Percentiles rank a stretch among this genome's conserved stretches.
Evolutionary conservation across 208 protist genomes (phyloP).

Genomic region (Leishmania guyanensis): DNA sequence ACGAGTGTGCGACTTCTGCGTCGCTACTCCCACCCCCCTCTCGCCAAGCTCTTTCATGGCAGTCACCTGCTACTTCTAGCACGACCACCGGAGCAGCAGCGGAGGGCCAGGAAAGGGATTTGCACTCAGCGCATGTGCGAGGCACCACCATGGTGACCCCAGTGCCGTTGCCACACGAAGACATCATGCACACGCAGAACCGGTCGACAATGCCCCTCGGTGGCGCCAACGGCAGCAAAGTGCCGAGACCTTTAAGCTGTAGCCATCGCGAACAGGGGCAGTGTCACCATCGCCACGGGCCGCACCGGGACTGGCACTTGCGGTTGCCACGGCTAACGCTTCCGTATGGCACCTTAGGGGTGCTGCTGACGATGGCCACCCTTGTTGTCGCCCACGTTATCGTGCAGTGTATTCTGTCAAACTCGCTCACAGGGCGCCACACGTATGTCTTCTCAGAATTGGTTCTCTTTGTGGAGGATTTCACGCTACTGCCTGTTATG

Average conservation of each 20-base stretch:
- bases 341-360: conserved; percentile 17
- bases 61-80: neutral
- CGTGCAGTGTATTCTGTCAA: conserved; percentile 10
- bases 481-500: conserved; percentile 15
- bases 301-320: conserved; percentile 1
- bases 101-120: neutral
- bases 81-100: neutral
- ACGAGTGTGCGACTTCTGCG: neutral
- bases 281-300: neutral
- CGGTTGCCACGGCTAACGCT: conserved; percentile 9
- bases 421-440: conserved; percentile 20
- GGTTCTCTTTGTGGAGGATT: conserved; percentile 22
- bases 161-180: neutral
- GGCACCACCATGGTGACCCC: neutral
- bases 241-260: neutral
- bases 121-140: neutral
- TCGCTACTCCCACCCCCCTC: neutral
- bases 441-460: conserved; percentile 15
- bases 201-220: neutral
- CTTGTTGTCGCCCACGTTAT: conserved; percentile 18
- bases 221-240: neutral
- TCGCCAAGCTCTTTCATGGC: neutral
- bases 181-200: neutral
- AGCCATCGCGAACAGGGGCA: neutral
- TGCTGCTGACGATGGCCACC: conserved; percentile 9